Percentiles rank a stretch among this genome's conserved stretches.
Evolutionary conservation across 2,329 filamentous ascomycete species (phyloP).

Genomic region (Rachicladosporium sp.): DNA sequence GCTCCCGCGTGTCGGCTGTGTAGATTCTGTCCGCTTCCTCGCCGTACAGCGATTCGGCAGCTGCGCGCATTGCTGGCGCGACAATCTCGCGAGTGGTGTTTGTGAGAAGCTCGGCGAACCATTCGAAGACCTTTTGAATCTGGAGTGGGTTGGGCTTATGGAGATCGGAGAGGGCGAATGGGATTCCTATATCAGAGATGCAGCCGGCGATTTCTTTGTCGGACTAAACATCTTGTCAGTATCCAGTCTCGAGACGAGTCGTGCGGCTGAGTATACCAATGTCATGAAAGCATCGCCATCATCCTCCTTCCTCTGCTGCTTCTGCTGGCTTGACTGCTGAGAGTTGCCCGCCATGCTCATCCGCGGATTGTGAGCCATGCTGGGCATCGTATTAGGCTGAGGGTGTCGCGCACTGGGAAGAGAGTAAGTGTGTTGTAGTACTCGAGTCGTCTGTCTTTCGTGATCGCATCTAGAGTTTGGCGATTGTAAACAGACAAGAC

Average conservation of each 20-base stretch:
- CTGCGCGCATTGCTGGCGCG: constrained; percentile 87
- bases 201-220: constrained; percentile 83
- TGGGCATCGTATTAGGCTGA: constrained; percentile 17
- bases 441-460: neutral
- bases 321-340: constrained; percentile 20
- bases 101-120: constrained; percentile 88
- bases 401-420: neutral
- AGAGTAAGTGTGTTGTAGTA: neutral
- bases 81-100: constrained; percentile 88
- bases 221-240: constrained; percentile 31
- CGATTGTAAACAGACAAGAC: too few relatives aligned
- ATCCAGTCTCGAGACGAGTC: neutral
- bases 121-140: constrained; percentile 96
- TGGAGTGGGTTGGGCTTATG: constrained; percentile 89
- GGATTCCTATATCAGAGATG: constrained; percentile 92
- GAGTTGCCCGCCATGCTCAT: constrained; percentile 38
- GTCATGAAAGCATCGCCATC: constrained; percentile 40
- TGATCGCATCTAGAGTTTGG: neutral
- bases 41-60: constrained; percentile 74
- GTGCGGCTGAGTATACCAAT: constrained; percentile 24
- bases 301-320: constrained; percentile 29
- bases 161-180: constrained; percentile 73
- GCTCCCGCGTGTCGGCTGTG: constrained; percentile 74
- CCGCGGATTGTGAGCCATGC: constrained; percentile 38
- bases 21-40: constrained; percentile 68